A percentile compares a stretch with the other conserved stretches of the same genome.
Conservation (phyloP, 1,139 yeast species). For the Pneumocystis jirovecii region DNA sequence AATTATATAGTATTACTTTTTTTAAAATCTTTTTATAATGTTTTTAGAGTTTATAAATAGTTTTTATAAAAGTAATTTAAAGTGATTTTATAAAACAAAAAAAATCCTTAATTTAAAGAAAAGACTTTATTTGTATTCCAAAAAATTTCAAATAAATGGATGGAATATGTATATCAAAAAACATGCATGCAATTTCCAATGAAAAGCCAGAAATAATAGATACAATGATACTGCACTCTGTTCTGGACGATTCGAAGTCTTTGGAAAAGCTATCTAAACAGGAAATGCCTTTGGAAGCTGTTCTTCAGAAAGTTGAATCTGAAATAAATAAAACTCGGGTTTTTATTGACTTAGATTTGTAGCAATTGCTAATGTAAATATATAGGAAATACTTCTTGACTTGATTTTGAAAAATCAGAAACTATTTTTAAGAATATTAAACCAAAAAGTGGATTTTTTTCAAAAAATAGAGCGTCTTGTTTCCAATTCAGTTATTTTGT, state of each 20-base stretch:
- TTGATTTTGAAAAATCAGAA: not conserved
- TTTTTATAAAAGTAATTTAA: too few relatives aligned
- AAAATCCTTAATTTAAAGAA: too few relatives aligned
- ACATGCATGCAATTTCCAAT: not conserved
- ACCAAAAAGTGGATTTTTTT: not conserved
- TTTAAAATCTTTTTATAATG: too few relatives aligned
- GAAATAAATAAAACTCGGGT: not conserved
- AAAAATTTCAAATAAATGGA: not conserved
- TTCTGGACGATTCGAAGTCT: not conserved
- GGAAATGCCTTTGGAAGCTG: not conserved
- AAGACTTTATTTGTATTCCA: too few relatives aligned
- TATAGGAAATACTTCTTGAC: not conserved
- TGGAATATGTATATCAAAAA: not conserved
- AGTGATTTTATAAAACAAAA: too few relatives aligned
- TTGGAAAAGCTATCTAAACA: not conserved
- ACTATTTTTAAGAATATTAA: not conserved
- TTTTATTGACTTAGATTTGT: not conserved
- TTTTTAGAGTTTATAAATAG: too few relatives aligned
- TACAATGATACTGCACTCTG: not conserved
- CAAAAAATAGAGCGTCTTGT: not conserved
- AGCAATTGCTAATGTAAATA: not conserved
- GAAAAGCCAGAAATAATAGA: not conserved
- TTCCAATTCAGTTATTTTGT: not conserved
- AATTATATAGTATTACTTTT: too few relatives aligned
- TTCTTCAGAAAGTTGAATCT: not conserved